Conservation (phyloP, 257 asterid genomes). For the Solanum sitiens region DNA sequence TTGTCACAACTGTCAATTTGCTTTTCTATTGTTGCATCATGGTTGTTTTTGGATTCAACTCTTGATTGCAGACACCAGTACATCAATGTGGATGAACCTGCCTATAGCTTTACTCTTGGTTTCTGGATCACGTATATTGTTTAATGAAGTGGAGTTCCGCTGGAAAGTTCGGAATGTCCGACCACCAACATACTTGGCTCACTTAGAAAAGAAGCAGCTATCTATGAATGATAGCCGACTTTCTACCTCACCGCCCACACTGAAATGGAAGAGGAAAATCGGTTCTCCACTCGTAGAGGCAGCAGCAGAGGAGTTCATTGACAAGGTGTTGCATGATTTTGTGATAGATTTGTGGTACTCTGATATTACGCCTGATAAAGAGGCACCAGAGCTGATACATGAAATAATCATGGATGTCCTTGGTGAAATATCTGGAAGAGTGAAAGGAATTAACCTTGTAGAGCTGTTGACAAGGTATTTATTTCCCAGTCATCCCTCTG, state of each 20-base stretch:
- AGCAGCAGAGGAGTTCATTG: conserved; percentile 67
- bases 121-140: conserved; percentile 55
- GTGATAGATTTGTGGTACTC: conserved; percentile 89
- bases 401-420: conserved; percentile 77
- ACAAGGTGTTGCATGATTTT: conserved; percentile 79
- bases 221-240: conserved; percentile 87
- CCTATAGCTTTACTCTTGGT: conserved; percentile 83
- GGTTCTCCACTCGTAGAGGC: conserved; percentile 82
- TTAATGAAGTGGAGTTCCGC: conserved; percentile 71
- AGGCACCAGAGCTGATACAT: conserved; percentile 72
- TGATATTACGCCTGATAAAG: conserved; percentile 82
- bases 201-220: conserved; percentile 86
- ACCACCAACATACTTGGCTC: conserved; percentile 54
- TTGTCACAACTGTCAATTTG: not conserved
- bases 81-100: conserved; percentile 87
- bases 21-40: not conserved
- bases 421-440: conserved; percentile 77
- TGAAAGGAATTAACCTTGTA: conserved; percentile 80
- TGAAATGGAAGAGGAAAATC: conserved; percentile 86
- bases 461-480: conserved; percentile 82
- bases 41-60: not conserved
- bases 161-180: conserved; percentile 58
- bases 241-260: conserved; percentile 40
- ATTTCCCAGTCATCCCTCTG: not conserved
- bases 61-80: conserved; percentile 78